phyloP scores from a whole-genome alignment of 2,329 filamentous ascomycete species.

The Exophiala sp. region DNA sequence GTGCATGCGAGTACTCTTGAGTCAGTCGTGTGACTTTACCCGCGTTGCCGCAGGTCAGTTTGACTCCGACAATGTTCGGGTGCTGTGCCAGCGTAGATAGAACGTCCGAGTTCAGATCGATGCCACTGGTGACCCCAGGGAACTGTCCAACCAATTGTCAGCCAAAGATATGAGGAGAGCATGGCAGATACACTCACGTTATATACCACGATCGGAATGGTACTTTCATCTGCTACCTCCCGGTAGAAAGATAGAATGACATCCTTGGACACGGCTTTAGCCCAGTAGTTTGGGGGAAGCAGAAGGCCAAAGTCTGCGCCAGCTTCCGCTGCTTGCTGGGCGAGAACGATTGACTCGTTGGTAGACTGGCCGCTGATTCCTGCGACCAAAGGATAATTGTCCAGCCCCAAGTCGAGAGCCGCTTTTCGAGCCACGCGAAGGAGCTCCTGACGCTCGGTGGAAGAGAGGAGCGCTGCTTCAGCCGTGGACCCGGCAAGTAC shows the following conservation, averaged over 20 bases:
- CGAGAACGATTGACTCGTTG: slow-evolving; percentile 58
- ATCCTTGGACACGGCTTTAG: slow-evolving; percentile 58
- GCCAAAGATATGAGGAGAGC: no score
- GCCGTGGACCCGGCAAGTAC: slow-evolving; percentile 22
- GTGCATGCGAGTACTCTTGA: slow-evolving; percentile 21
- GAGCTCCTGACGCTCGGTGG: slow-evolving; percentile 40
- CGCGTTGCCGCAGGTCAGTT: slow-evolving; percentile 64
- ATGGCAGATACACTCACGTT: slow-evolving; percentile 39
- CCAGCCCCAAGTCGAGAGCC: slow-evolving; percentile 48
- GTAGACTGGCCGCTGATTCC: slow-evolving; percentile 70
- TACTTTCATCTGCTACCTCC: slow-evolving; percentile 58
- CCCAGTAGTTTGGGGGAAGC: slow-evolving; percentile 72
- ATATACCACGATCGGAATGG: slow-evolving; percentile 65
- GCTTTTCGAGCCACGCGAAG: slow-evolving; percentile 39
- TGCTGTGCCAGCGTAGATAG: slow-evolving; percentile 56
- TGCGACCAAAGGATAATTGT: slow-evolving; percentile 66
- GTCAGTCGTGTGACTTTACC: slow-evolving; percentile 55
- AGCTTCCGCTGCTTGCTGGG: slow-evolving; percentile 51
- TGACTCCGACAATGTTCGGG: slow-evolving; percentile 64
- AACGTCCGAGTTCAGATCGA: slow-evolving; percentile 64
- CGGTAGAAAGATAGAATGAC: slow-evolving; percentile 62
- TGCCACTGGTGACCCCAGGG: slow-evolving; percentile 61
- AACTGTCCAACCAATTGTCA: slow-evolving; percentile 36
- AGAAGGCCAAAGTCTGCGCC: slow-evolving; percentile 74
- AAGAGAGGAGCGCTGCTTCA: slow-evolving; percentile 37